Base-by-base conservation (phyloP, 371 early-diverging fungal species). In the Thermomucor indicae-seudaticae region DNA sequence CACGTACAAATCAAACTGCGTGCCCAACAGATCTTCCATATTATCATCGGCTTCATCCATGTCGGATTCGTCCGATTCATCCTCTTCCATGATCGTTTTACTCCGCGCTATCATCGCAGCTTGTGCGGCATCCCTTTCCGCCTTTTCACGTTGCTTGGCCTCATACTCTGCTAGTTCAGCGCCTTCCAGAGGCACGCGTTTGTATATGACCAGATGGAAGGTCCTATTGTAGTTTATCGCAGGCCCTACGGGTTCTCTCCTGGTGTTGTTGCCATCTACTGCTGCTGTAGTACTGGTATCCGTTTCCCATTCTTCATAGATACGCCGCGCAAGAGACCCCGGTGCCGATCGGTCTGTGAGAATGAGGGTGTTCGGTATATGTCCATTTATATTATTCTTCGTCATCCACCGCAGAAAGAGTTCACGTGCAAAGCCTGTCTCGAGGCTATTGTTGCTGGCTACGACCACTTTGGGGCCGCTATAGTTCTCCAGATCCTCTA, bases 151-250 rank as follows among this genome's bases (percentile, higher is more conserved):
- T 52, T 90, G 84, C 31, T 66, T 64, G 2, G 75, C 80, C 37
- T 78, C 65, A 60, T 77, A 88, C 29, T 80, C 79, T 3, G 75
- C 75, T 20, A 97, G 70, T 62, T 96, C 98, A 22, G 72, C 80
- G 19, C 98, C 98, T 60, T 90, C 88, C n/a, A 97, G 61, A 4
- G 89, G 84, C 5, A 93, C 89, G 38, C 86, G 83, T 34, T 67
- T 51, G 37, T 63, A 69, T 0, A 80, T 57, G 1, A 51, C 63
- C 34, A 78, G 64, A 43, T 67, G 59, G 14, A 79, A 17, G 0
- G 47, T 48, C n/a, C 65, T 63, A 19, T 83, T 64, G 19, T 84
- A 65, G 5, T 72, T 53, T n/a, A 87, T 58, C 5, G 75, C 60
- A 20, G 75, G 67, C 32, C 72, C 64, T 1, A 80, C 63, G 34